Conservation (phyloP, 2,329 filamentous ascomycete genomes). For the Alternaria arborescens region DNA sequence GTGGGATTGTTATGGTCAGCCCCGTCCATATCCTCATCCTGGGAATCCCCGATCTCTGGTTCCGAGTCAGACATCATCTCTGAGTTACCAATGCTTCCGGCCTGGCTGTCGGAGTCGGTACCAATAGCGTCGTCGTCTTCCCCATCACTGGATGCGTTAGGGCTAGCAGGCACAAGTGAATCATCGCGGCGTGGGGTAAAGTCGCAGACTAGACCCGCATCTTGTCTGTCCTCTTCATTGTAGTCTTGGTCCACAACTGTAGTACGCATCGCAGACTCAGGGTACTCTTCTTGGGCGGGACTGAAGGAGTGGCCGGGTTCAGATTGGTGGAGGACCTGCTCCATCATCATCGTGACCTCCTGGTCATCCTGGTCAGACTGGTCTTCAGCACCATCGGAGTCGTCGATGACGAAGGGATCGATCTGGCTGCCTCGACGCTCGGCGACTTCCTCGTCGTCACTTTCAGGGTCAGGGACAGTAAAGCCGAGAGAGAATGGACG, state of each 20-base stretch:
- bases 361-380: conserved; percentile 13
- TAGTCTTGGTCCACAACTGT: conserved; percentile 10
- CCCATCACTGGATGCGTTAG: conserved; percentile 1
- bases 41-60: conserved; percentile 11
- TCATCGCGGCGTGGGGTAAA: background rate
- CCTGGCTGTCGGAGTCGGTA: conserved; percentile 20
- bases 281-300: conserved; percentile 5
- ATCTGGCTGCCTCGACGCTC: conserved; percentile 34
- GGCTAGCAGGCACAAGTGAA: background rate
- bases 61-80: conserved; percentile 14
- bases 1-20: background rate
- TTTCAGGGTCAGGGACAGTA: conserved; percentile 43
- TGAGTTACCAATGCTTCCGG: conserved; percentile 19
- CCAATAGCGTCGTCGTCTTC: conserved; percentile 9
- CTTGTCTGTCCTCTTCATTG: conserved; percentile 4
- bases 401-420: conserved; percentile 44
- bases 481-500: conserved; percentile 37
- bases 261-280: conserved; percentile 6
- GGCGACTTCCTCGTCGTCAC: conserved; percentile 37
- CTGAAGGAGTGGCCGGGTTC: conserved; percentile 1
- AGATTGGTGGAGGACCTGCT: conserved; percentile 11
- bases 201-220: background rate
- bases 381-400: conserved; percentile 30
- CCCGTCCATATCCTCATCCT: conserved; percentile 12
- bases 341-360: conserved; percentile 19